Evolutionary conservation across 2,329 filamentous ascomycete genomes (phyloP).

Genomic region (Fulvia fulva): DNA sequence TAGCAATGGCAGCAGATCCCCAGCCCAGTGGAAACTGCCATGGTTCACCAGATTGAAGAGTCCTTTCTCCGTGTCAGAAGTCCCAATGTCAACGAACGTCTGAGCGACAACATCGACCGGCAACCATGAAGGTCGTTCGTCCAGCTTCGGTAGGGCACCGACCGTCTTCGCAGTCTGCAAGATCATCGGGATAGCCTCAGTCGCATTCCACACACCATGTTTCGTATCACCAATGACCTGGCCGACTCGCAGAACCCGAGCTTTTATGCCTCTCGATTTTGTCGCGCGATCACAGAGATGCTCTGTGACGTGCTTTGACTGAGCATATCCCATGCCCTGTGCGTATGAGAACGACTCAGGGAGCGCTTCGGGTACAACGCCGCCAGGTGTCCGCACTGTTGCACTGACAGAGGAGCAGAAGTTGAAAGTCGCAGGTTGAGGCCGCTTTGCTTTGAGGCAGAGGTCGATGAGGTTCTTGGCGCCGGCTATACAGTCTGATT

Average conservation of each 20-base stretch:
- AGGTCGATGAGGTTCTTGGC: conserved; percentile 43
- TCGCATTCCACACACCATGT: conserved; percentile 48
- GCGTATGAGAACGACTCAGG: conserved; percentile 22
- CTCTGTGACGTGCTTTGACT: conserved; percentile 2
- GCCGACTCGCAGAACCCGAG: conserved; percentile 34
- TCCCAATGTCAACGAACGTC: conserved; percentile 31
- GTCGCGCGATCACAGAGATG: conserved; percentile 35
- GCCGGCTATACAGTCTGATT: conserved; percentile 44
- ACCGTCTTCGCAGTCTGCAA: conserved; percentile 46
- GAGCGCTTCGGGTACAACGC: conserved; percentile 36
- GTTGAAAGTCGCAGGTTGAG: conserved; percentile 41
- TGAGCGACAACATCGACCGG: conserved; percentile 43
- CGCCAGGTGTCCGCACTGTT: conserved; percentile 25
- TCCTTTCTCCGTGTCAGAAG: neutral
- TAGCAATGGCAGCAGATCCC: conserved; percentile 51
- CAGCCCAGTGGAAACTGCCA: conserved; percentile 48
- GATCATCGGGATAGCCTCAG: conserved; percentile 50
- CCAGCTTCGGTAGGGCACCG: conserved; percentile 44
- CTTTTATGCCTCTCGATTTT: conserved; percentile 17
- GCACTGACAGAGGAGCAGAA: conserved; percentile 52
- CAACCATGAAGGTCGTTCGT: conserved; percentile 39
- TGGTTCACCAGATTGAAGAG: conserved; percentile 41
- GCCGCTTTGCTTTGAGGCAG: conserved; percentile 32
- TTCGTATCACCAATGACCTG: conserved; percentile 49
- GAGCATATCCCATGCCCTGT: conserved; percentile 1